These are phyloP conservation scores for Tubosaeta brunneosetosa DNA, from an alignment of 768 basidiomycete species.

Conservation along the genomic window DNA sequence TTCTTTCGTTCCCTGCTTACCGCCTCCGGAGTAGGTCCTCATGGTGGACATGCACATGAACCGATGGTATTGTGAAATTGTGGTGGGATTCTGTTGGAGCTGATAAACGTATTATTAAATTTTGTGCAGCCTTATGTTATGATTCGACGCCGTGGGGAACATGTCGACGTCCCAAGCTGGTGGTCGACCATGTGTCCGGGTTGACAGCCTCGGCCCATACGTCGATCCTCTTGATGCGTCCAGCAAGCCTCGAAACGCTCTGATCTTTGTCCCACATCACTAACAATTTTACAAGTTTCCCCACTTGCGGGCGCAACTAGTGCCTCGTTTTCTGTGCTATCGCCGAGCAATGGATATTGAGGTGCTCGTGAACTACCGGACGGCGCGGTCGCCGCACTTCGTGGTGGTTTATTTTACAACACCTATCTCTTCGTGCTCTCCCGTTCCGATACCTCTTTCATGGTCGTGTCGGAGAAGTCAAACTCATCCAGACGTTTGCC, in stretches of 20 bases:
- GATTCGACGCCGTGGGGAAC: constrained; percentile 14
- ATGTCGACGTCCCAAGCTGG: constrained; percentile 14
- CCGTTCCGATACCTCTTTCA: constrained; percentile 13
- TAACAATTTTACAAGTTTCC: constrained; percentile 22
- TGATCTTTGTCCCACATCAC: constrained; percentile 12
- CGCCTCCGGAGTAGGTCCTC: no score
- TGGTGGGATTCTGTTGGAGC: background rate
- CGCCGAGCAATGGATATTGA: background rate
- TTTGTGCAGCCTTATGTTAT: constrained; percentile 8
- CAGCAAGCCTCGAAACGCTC: constrained; percentile 8
- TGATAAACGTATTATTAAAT: background rate
- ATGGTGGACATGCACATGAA: constrained; percentile 11
- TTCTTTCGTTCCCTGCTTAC: no score
- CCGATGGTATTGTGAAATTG: no score
- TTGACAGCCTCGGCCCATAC: constrained; percentile 11
- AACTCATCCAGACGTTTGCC: constrained; percentile 19
- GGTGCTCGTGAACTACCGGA: constrained; percentile 12
- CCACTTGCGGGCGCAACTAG: constrained; percentile 12
- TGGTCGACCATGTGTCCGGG: constrained; percentile 6
- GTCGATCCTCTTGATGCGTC: constrained; percentile 9
- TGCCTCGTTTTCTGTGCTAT: background rate
- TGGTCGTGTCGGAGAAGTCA: constrained; percentile 3
- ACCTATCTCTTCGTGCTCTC: constrained; percentile 17
- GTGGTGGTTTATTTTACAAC: constrained; percentile 12
- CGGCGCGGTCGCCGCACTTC: constrained; percentile 16